A percentile compares a stretch with the other conserved stretches of the same genome.
These are phyloP conservation scores for Trichoderma erinaceum DNA, from an alignment of 495 filamentous ascomycete genomes.

Conservation along the genomic window DNA sequence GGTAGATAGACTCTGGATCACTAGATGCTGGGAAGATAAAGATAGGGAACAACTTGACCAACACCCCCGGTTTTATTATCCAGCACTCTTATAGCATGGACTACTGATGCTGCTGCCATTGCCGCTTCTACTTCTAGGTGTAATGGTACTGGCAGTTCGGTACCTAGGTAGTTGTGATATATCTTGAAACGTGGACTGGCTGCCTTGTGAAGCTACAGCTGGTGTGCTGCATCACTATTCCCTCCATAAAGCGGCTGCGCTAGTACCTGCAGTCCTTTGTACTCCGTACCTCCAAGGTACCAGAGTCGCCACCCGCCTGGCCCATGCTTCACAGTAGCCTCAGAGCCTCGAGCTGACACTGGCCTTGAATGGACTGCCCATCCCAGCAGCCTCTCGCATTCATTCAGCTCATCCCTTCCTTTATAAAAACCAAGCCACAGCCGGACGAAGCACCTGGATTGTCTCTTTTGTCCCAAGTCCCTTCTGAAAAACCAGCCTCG, in stretches of 20 bases:
- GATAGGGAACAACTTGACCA: too few relatives aligned
- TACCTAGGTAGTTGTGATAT: too few relatives aligned
- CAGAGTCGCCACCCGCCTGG: slow-evolving; percentile 4
- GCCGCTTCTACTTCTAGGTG: too few relatives aligned
- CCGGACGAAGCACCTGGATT: background rate
- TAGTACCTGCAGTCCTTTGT: background rate
- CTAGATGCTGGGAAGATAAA: too few relatives aligned
- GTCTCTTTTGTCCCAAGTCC: background rate
- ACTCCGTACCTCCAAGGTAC: background rate
- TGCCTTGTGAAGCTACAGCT: too few relatives aligned
- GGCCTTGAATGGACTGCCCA: background rate
- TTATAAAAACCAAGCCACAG: slow-evolving; percentile 3
- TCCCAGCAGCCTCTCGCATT: slow-evolving; percentile 40
- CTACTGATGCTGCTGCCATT: too few relatives aligned
- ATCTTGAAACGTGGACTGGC: too few relatives aligned
- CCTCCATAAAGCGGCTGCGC: background rate
- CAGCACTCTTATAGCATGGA: too few relatives aligned
- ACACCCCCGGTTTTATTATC: too few relatives aligned
- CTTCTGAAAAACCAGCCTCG: background rate
- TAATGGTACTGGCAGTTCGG: too few relatives aligned
- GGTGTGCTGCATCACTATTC: too few relatives aligned
- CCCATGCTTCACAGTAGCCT: slow-evolving; percentile 3
- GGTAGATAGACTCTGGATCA: too few relatives aligned
- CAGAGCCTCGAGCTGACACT: slow-evolving; percentile 2
- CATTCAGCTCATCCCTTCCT: background rate